Base-by-base conservation (phyloP, 2,329 filamentous ascomycete species). In the Fusarium humuli region DNA sequence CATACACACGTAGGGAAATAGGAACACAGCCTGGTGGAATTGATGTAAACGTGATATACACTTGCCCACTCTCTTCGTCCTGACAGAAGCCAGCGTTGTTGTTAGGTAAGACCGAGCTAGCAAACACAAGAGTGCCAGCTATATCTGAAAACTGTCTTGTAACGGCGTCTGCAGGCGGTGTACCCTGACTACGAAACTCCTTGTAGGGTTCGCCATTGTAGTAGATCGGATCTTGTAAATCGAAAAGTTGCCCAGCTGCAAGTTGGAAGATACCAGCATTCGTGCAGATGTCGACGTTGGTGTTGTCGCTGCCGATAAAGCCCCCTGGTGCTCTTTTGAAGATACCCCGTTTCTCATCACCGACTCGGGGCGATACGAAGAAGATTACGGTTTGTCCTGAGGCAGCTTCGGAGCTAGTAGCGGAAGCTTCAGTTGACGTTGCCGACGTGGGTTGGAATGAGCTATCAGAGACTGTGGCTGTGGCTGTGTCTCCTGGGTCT, bases 401-500 rank as follows among this genome's bases (percentile, higher is more conserved):
- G 16, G 10, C 16, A 18, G 32, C 9, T 11, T 18, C 32, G 1
- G 32, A 18, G 9, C 16, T 37, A 10, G 32, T 37, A 6, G 32
- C 2, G 16, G 32, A 4, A 6, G 32, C 32, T 3, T 18, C 32
- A 1, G 8, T 18, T 37, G 32, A 37, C 0, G 32, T 37, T 37
- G 3, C 16, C 0, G 6, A 11, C 5, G 32, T 18, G 9, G 32
- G 32, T 1, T 2, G 32, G 9, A 37, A 37, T 16, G 10, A 4
- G 9, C 9, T 37, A 11, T 9, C 16, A 0, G 32, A 37, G 5
- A 4, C 32, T 0, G 32, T 37, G 1, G 32, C 32, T 1, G 32
- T 37, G 16, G 3, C 0, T 1, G 32, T 37, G 16, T 1, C 0
- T 18, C 0, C 32, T 4, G 32, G 1, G 0, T 37, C 16, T 37